Evolutionary conservation across 352 stramenopile genomes (phyloP).

Genomic region (Globisporangium polare): DNA sequence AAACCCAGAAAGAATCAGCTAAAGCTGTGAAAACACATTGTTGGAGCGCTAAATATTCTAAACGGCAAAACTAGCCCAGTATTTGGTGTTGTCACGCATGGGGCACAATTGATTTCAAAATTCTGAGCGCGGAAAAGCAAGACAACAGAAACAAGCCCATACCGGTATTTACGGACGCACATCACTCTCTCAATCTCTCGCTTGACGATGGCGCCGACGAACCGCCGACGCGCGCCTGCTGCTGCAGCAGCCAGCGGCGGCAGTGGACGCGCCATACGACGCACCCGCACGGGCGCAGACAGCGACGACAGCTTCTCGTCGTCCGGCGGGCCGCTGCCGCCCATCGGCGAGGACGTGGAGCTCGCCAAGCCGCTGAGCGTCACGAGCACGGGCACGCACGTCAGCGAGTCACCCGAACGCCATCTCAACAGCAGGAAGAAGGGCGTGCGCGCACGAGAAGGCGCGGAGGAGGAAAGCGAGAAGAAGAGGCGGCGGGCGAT

Average conservation of each 20-base stretch:
- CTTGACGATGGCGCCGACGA: conserved; percentile 12
- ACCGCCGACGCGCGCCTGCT: conserved; percentile 19
- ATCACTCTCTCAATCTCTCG: no score
- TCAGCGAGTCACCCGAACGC: conserved; percentile 28
- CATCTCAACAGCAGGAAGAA: conserved; percentile 28
- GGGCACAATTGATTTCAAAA: not conserved
- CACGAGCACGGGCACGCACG: conserved; percentile 24
- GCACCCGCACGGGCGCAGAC: conserved; percentile 16
- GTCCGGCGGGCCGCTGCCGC: conserved; percentile 26
- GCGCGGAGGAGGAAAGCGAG: conserved; percentile 19
- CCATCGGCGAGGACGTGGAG: conserved; percentile 62
- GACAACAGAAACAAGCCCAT: not conserved
- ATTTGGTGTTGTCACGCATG: not conserved
- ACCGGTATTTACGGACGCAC: not conserved
- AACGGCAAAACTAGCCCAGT: not conserved
- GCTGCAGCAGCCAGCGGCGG: not conserved
- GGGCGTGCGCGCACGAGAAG: conserved; percentile 17
- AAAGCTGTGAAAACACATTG: no score
- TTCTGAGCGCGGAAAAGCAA: conserved; percentile 6
- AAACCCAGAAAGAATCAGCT: not conserved
- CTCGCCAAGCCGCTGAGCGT: conserved; percentile 24
- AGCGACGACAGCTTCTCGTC: conserved; percentile 7
- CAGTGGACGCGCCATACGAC: conserved; percentile 17
- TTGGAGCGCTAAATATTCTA: not conserved
- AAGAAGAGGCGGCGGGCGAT: conserved; percentile 41